A percentile compares a stretch with the other conserved stretches of the same genome.
Conservation (phyloP, 2,329 filamentous ascomycete genomes). For the Akanthomyces lecanii region DNA sequence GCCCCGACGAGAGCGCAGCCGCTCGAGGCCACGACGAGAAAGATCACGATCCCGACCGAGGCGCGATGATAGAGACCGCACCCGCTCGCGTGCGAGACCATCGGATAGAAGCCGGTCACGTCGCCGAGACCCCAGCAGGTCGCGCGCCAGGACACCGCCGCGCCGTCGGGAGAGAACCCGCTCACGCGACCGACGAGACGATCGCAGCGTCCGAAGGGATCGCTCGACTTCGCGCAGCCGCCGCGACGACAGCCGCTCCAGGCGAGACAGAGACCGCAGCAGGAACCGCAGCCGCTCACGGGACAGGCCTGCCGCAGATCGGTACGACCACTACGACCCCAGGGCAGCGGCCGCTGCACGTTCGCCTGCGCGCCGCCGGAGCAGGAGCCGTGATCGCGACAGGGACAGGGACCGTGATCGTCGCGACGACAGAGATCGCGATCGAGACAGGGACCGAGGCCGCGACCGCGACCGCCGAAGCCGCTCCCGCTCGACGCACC, state of each 20-base stretch:
- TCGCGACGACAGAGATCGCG: neutral
- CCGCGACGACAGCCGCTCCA: conserved; percentile 31
- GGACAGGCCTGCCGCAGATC: conserved; percentile 22
- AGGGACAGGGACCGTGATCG: conserved; percentile 20
- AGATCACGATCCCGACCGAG: conserved; percentile 38
- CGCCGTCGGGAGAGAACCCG: conserved; percentile 32
- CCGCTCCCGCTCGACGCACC: conserved; percentile 38
- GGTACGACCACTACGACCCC: conserved; percentile 31
- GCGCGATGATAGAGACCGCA: conserved; percentile 34
- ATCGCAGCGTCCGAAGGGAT: conserved; percentile 23
- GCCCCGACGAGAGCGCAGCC: conserved; percentile 36
- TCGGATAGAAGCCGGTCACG: conserved; percentile 34
- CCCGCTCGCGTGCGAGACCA: conserved; percentile 31
- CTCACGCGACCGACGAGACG: conserved; percentile 31
- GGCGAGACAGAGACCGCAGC: conserved; percentile 28
- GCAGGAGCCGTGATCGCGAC: conserved; percentile 26
- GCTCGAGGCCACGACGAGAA: conserved; percentile 34
- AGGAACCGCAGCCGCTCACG: conserved; percentile 24
- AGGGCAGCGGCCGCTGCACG: conserved; percentile 26
- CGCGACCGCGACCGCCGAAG: conserved; percentile 37
- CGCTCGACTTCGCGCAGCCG: conserved; percentile 28
- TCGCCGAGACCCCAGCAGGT: conserved; percentile 36
- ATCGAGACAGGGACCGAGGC: conserved; percentile 12
- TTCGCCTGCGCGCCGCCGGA: conserved; percentile 22
- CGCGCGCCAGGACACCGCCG: conserved; percentile 25